Evolutionary conservation across 345 rosid species (phyloP).

Genomic region (Gossypium raimondii): DNA sequence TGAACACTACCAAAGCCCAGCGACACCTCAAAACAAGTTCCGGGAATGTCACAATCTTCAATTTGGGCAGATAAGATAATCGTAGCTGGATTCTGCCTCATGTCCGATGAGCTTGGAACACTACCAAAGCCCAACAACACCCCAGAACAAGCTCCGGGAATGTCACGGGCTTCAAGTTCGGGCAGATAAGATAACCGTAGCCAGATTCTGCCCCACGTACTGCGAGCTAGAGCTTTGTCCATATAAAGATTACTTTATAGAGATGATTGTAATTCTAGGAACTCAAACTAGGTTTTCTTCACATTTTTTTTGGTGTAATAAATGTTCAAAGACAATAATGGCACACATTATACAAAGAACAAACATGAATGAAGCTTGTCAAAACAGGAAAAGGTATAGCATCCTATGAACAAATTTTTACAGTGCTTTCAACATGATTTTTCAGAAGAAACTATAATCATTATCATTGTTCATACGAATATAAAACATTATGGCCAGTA

Average conservation of each 20-base stretch:
- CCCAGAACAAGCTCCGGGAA: not conserved
- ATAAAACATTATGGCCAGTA: slow-evolving; percentile 68
- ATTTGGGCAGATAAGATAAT: not conserved
- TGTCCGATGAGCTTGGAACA: not conserved
- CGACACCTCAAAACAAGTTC: not conserved
- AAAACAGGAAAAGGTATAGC: no score
- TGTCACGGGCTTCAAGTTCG: not conserved
- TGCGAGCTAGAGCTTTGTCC: not conserved
- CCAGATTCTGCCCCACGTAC: not conserved
- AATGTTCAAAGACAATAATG: slow-evolving; percentile 9
- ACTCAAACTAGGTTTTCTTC: not conserved
- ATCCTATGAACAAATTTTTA: not conserved
- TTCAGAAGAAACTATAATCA: slow-evolving; percentile 50
- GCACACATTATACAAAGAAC: not conserved
- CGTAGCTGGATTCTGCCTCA: not conserved
- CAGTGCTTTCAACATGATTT: slow-evolving; percentile 10
- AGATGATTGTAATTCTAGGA: not conserved
- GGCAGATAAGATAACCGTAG: not conserved
- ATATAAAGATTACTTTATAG: not conserved
- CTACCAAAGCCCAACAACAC: not conserved
- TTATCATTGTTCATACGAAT: slow-evolving; percentile 39
- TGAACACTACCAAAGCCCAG: not conserved
- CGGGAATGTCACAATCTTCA: not conserved
- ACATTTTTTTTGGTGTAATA: slow-evolving; percentile 26
- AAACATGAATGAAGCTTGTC: no score